Evolutionary conservation across 1,284 basidiomycete genomes (phyloP).

Genomic region (Acaromyces ingoldii): DNA sequence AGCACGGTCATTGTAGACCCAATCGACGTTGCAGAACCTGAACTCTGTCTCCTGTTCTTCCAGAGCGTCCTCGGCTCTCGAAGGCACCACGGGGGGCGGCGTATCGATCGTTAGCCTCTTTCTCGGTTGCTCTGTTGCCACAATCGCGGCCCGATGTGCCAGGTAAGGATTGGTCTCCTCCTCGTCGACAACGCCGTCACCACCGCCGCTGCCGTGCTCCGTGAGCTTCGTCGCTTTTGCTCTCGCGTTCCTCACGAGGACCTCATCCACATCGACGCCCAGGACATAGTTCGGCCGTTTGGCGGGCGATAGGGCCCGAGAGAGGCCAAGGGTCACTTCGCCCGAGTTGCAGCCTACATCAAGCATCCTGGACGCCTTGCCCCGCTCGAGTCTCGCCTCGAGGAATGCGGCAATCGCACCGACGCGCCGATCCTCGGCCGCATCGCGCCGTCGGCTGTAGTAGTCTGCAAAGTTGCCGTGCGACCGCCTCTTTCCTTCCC

Average conservation of each 20-base stretch:
- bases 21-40: background rate
- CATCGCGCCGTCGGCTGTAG: too few relatives aligned
- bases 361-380: too few relatives aligned
- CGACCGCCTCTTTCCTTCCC: too few relatives aligned
- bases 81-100: too few relatives aligned
- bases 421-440: too few relatives aligned
- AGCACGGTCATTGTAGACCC: background rate
- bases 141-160: too few relatives aligned
- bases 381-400: too few relatives aligned
- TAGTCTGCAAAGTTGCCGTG: too few relatives aligned
- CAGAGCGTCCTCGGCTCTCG: too few relatives aligned
- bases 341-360: constrained; percentile 3
- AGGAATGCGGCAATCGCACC: too few relatives aligned
- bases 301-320: background rate
- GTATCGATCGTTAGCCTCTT: background rate
- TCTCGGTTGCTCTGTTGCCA: background rate
- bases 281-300: background rate
- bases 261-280: background rate
- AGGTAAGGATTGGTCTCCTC: background rate
- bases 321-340: background rate
- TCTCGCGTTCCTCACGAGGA: background rate
- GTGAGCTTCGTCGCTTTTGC: background rate
- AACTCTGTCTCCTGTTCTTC: background rate
- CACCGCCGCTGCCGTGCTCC: background rate
- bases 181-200: background rate